Percentiles rank a stretch among this genome's conserved stretches.
These are phyloP conservation scores for Diaporthe helianthi DNA, from an alignment of 2,329 filamentous ascomycete genomes.

Conservation along the genomic window DNA sequence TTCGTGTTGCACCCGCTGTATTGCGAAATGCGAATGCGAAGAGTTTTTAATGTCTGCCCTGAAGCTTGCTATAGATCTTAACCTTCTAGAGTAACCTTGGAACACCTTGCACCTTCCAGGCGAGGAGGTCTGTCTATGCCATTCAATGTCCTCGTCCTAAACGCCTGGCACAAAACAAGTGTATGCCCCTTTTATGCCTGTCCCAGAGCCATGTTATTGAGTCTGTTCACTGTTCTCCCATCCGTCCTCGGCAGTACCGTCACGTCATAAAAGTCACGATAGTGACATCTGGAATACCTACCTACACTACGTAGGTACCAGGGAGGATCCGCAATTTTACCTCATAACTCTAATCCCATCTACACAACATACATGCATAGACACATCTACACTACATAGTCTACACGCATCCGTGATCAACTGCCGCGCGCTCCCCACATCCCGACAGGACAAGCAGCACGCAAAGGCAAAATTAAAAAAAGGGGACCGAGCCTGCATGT, in stretches of 20 bases:
- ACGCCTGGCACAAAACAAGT: background rate
- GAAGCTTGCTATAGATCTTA: background rate
- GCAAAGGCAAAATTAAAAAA: background rate
- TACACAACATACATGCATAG: background rate
- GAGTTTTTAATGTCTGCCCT: background rate
- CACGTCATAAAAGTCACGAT: background rate
- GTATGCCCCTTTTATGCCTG: background rate
- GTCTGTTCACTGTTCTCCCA: background rate
- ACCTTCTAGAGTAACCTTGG: background rate
- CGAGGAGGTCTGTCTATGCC: background rate
- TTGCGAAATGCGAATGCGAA: background rate
- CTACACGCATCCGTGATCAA: background rate
- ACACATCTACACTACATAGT: background rate
- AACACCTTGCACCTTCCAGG: too few species aligned
- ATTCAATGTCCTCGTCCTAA: background rate
- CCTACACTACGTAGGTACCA: too few species aligned
- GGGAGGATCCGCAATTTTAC: constrained; percentile 6
- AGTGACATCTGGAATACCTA: too few species aligned
- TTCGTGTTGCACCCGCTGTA: background rate
- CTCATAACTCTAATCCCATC: constrained; percentile 4
- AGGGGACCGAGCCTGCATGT: background rate
- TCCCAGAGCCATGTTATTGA: background rate
- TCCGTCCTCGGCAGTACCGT: background rate
- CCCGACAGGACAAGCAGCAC: background rate
- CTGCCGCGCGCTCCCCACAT: background rate